These are phyloP conservation scores for Cenchrus fungigraminus DNA, from an alignment of 176 grass and related monocot genomes.

Conservation along the genomic window DNA sequence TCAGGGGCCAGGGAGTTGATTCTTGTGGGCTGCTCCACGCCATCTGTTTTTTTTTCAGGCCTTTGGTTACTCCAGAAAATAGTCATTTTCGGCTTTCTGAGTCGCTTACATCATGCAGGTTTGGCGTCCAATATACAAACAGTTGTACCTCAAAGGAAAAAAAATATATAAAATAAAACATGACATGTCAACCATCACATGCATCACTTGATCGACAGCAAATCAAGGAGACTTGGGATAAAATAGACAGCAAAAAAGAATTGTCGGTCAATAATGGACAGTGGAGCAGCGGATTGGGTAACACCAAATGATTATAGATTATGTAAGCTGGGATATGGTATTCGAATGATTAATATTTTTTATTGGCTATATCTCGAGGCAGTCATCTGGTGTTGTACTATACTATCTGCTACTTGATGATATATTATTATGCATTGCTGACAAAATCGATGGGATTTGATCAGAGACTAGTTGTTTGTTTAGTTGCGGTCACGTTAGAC, in stretches of 20 bases:
- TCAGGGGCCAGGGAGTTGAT: not conserved
- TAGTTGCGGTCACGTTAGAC: not conserved
- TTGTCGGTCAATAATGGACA: not conserved
- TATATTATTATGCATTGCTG: not conserved
- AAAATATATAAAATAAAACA: not conserved
- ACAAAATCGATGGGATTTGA: too few species aligned
- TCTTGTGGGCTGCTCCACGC: not conserved
- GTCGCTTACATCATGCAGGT: not conserved
- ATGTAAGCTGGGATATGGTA: not conserved
- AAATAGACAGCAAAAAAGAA: not conserved
- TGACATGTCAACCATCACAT: conserved; percentile 8
- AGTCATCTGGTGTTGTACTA: not conserved
- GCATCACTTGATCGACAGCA: conserved; percentile 1
- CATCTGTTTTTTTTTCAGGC: not conserved
- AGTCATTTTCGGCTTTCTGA: not conserved
- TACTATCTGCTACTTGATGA: not conserved
- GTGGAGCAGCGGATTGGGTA: not conserved
- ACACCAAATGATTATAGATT: not conserved
- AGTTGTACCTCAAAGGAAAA: not conserved
- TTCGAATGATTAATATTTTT: not conserved
- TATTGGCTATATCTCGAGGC: not conserved
- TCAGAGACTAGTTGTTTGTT: not conserved
- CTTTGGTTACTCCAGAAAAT: not conserved
- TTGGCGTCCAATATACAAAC: not conserved
- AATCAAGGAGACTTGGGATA: not conserved